Evolutionary conservation across 2,329 filamentous ascomycete species (phyloP), one percentile per base, ranked within the genome.

Genomic region (Aspergillus sp.): DNA sequence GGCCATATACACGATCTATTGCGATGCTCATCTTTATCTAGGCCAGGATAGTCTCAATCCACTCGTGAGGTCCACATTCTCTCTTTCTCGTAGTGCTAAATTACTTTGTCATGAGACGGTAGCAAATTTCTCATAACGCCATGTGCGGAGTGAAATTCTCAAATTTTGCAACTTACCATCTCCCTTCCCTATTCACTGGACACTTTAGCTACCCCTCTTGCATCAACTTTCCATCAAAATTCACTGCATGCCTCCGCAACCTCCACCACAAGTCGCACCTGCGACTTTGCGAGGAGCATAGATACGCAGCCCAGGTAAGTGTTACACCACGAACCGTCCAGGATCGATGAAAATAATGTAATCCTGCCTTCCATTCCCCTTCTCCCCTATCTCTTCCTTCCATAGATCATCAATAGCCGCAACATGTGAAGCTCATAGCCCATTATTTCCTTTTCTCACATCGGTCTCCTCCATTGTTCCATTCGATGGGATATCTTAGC

Each of bases 41-140:
- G 62, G 56, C 33, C 55, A 54, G 58, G 55, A 59, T 64, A 63
- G 46, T 54, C 55, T 55, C 55, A 65, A 66, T 65, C 59, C 58
- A 62, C 55, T 53, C 59, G 7, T 62, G 40, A 46, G 56, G 60
- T 48, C 48, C 25, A 19, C 19, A 19, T n/a, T 15, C 8, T 23
- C 8, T 40, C 41, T 33, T 23, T 44, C 31, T 52, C 14, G 44
- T 45, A 43, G 33, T 52, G n/a, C 14, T 49, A 45, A 17, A 27
- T 37, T 7, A 21, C 15, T 41, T 3, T 47, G 1, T 48, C 46
- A 44, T 52, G 19, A 27, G 21, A 23, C 11, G 33, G 44, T 25
- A 15, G 23, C n/a, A 43, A 15, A 21, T 9, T 11, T 43, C n/a
- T 43, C 40, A 9, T 11, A 40, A 17, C 6, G 27, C 31, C 21